Evolutionary conservation across 495 filamentous ascomycete species (phyloP).

Genomic region (Hypoxylon fragiforme): DNA sequence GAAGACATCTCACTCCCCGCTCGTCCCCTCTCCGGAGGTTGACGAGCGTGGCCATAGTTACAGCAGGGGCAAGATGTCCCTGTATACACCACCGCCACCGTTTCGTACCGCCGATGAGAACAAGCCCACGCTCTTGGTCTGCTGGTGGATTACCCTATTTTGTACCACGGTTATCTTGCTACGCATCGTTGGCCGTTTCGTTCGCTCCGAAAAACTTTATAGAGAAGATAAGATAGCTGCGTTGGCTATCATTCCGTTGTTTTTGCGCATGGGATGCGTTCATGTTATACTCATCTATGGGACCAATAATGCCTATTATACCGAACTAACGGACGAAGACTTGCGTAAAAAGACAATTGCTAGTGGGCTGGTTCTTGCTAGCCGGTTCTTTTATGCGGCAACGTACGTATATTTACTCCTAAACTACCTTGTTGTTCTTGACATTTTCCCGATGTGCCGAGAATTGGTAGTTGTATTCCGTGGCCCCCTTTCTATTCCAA

Average conservation of each 20-base stretch:
- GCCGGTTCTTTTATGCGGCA: slow-evolving; percentile 68
- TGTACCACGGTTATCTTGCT: slow-evolving; percentile 79
- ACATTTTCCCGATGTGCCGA: no score
- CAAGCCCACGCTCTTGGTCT: slow-evolving; percentile 82
- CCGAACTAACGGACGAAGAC: slow-evolving; percentile 48
- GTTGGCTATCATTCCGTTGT: slow-evolving; percentile 74
- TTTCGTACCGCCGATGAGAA: slow-evolving; percentile 58
- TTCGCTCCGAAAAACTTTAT: slow-evolving; percentile 80
- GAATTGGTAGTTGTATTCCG: neutral
- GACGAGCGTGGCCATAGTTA: slow-evolving; percentile 53
- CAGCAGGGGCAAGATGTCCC: slow-evolving; percentile 46
- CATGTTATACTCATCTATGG: slow-evolving; percentile 83
- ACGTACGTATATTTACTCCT: slow-evolving; percentile 64
- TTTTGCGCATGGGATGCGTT: slow-evolving; percentile 80
- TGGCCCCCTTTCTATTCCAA: neutral
- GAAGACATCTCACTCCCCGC: slow-evolving; percentile 41
- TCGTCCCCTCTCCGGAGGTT: slow-evolving; percentile 66
- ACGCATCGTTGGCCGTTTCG: slow-evolving; percentile 74
- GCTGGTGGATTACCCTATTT: slow-evolving; percentile 91
- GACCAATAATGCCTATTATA: slow-evolving; percentile 76
- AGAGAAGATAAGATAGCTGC: slow-evolving; percentile 86
- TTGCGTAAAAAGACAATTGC: slow-evolving; percentile 59
- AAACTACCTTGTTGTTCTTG: no score
- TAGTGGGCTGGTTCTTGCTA: slow-evolving; percentile 65
- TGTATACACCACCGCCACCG: slow-evolving; percentile 64